A percentile compares a stretch with the other conserved stretches of the same genome.
Evolutionary conservation across 1,284 basidiomycete genomes (phyloP).

Genomic region (Vanrija humicola): DNA sequence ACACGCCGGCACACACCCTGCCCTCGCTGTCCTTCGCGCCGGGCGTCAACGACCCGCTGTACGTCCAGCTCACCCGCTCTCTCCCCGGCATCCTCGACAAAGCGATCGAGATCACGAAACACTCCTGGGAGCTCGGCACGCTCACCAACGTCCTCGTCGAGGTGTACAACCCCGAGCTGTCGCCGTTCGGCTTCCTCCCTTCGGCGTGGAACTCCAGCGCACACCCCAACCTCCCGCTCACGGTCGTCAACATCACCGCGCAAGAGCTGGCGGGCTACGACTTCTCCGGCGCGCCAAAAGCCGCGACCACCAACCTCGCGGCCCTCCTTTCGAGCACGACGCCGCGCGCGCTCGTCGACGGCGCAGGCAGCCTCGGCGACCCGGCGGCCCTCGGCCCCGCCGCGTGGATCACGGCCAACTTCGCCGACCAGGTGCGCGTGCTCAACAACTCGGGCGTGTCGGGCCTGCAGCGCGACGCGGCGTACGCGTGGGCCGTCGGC

Average conservation of each 20-base stretch:
- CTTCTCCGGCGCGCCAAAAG: conserved; percentile 14
- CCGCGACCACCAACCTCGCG: background rate
- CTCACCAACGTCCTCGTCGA: conserved; percentile 28
- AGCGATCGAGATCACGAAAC: conserved; percentile 17
- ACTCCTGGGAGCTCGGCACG: conserved; percentile 36
- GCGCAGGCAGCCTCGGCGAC: conserved; percentile 32
- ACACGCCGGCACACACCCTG: background rate
- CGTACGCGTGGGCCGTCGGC: conserved; percentile 34
- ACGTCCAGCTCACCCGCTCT: conserved; percentile 10
- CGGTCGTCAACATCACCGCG: conserved; percentile 4
- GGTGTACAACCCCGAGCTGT: conserved; percentile 25
- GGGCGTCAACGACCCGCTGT: conserved; percentile 12
- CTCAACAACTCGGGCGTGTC: background rate
- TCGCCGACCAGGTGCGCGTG: conserved; percentile 9
- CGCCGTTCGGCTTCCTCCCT: conserved; percentile 15
- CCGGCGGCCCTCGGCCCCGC: conserved; percentile 25
- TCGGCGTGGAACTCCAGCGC: conserved; percentile 7
- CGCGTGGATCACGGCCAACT: conserved; percentile 27
- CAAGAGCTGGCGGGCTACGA: conserved; percentile 15
- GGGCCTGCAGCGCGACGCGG: conserved; percentile 3
- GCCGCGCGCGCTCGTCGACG: conserved; percentile 20
- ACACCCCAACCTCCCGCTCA: background rate
- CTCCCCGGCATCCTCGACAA: conserved; percentile 21
- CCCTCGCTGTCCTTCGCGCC: conserved; percentile 5
- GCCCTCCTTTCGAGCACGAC: background rate